These are phyloP conservation scores for Pseudocercospora eumusae DNA, from an alignment of 2,329 filamentous ascomycete genomes.

Conservation along the genomic window DNA sequence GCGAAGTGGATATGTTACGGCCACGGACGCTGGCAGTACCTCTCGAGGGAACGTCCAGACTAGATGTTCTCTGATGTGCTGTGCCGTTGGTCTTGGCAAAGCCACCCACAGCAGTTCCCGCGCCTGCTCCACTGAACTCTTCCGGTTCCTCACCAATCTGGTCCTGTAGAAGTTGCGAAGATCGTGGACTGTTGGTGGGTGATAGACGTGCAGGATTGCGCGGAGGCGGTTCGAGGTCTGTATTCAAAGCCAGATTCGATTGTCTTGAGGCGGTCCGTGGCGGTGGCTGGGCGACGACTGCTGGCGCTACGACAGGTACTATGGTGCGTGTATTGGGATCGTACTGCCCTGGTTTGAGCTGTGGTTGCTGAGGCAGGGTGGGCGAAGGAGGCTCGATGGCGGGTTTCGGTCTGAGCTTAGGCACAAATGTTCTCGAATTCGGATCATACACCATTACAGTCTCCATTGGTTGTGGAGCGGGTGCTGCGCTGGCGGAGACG, in stretches of 20 bases:
- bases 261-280: slow-evolving; percentile 4
- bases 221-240: slow-evolving; percentile 34
- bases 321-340: slow-evolving; percentile 38
- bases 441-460: slow-evolving; percentile 39
- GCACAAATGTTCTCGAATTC: slow-evolving; percentile 35
- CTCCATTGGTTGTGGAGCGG: slow-evolving; percentile 27
- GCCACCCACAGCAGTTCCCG: slow-evolving; percentile 4
- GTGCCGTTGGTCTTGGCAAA: slow-evolving; percentile 2
- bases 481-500: slow-evolving; percentile 4
- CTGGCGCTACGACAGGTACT: slow-evolving; percentile 25
- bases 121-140: slow-evolving; percentile 30
- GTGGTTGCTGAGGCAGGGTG: slow-evolving; percentile 14
- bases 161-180: slow-evolving; percentile 31
- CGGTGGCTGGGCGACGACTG: neutral
- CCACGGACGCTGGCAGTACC: slow-evolving; percentile 23
- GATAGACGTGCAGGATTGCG: slow-evolving; percentile 37
- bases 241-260: slow-evolving; percentile 24
- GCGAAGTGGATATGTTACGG: slow-evolving; percentile 35
- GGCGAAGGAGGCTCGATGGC: slow-evolving; percentile 24
- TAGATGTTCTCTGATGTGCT: slow-evolving; percentile 33
- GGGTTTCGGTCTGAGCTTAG: slow-evolving; percentile 28
- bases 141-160: slow-evolving; percentile 39
- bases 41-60: slow-evolving; percentile 39
- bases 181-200: slow-evolving; percentile 31
- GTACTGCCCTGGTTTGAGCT: slow-evolving; percentile 31